Conservation (phyloP, 2,329 filamentous ascomycete genomes). For the Thermochaetoides dissita region DNA sequence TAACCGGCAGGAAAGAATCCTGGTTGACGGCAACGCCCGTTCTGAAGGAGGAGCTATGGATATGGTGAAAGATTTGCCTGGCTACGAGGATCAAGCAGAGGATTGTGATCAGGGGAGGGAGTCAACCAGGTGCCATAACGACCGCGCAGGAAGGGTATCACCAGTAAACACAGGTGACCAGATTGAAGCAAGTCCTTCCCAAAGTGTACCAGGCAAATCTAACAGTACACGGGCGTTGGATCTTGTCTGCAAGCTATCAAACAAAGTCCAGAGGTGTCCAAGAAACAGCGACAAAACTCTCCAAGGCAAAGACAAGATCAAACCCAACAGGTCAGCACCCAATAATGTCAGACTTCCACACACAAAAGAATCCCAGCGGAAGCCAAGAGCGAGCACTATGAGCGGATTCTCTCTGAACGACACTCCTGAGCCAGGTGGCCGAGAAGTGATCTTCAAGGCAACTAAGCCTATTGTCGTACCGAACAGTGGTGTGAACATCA, state of each 20-base stretch:
- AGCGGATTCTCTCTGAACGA: slow-evolving; percentile 14
- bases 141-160: slow-evolving; percentile 13
- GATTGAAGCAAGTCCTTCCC: no score
- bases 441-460: slow-evolving; percentile 68
- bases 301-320: no score
- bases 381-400: slow-evolving; percentile 9
- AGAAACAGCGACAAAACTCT: no score
- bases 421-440: slow-evolving; percentile 44
- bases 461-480: slow-evolving; percentile 53
- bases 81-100: slow-evolving; percentile 20
- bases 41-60: slow-evolving; percentile 35
- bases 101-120: slow-evolving; percentile 9
- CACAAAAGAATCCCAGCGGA: slow-evolving; percentile 5
- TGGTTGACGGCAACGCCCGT: slow-evolving; percentile 46
- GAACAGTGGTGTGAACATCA: slow-evolving; percentile 78
- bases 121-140: slow-evolving; percentile 24
- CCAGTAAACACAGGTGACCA: no score
- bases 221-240: no score
- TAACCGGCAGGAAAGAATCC: slow-evolving; percentile 52
- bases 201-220: no score
- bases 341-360: no score
- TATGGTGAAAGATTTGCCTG: slow-evolving; percentile 40
- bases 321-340: no score
- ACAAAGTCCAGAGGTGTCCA: no score
- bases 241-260: no score